Conservation (phyloP, 1,139 yeast species). For the Candida frijolesensis region DNA sequence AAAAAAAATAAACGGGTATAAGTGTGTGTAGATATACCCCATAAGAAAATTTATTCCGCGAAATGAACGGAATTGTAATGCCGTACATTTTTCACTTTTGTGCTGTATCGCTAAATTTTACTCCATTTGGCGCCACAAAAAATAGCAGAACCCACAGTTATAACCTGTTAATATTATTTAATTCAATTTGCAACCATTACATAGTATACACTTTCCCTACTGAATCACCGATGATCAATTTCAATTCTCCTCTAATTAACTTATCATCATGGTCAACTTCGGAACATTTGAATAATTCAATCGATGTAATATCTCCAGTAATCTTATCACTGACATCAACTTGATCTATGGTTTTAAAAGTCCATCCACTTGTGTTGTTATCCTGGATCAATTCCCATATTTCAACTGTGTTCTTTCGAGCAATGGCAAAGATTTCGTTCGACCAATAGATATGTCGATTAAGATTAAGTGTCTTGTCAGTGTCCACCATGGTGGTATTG, state of each 20-base stretch:
- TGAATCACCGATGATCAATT: constrained; percentile 40
- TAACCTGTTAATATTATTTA: neutral
- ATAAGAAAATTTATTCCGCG: no score
- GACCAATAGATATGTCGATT: constrained; percentile 43
- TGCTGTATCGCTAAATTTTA: neutral
- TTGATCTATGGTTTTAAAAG: constrained; percentile 20
- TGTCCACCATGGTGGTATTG: constrained; percentile 30
- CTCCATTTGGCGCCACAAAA: neutral
- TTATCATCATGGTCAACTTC: constrained; percentile 40
- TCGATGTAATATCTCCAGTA: constrained; percentile 26
- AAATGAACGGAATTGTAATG: neutral
- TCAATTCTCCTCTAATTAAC: constrained; percentile 34
- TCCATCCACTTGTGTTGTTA: constrained; percentile 23
- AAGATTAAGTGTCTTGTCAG: constrained; percentile 23
- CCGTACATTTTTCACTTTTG: neutral
- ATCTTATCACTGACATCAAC: constrained; percentile 19
- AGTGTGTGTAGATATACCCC: neutral
- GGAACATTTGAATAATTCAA: constrained; percentile 32
- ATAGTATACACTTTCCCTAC: constrained; percentile 38
- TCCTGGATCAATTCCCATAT: constrained; percentile 30
- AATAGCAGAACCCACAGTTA: neutral
- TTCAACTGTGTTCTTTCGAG: constrained; percentile 23
- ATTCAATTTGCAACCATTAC: constrained; percentile 4
- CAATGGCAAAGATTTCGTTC: constrained; percentile 34
- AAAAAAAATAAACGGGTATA: neutral